Base-by-base conservation (phyloP, 192 early-diverging fungal genomes). In the Linnemannia elongata region DNA sequence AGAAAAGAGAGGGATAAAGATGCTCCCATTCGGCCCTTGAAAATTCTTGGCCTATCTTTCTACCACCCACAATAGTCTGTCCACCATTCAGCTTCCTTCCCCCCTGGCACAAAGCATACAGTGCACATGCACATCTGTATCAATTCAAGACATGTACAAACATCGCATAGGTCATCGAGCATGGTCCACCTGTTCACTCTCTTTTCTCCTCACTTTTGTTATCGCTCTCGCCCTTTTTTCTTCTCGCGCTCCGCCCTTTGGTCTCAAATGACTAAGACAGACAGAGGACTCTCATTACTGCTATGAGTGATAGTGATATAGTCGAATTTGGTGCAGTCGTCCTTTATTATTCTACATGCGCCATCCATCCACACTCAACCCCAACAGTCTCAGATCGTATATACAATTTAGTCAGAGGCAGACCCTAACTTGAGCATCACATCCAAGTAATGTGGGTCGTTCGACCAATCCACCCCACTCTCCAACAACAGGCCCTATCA, bases 401-500 rank as follows among this genome's bases (percentile, higher is more conserved):
- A 33, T 6, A 69, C 5, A 45, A 39, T 44, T 74, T 74, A 70
- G 30, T 79, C 24, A 30, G 79, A 39, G 9, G 75, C 17, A 33
- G 68, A 33, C 71, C 66, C 66, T 38, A 87, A 54, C 39, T 81
- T 87, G 20, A 89, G 69, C 81, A 89, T 88, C 6, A 88, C 80
- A 30, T 88, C 80, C 9, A 88, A 17, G 73, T 83, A 90, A 30
- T 88, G 84, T 10, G 83, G 77, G 68, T 88, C 82, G 41, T 84
- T 82, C n/a, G 79, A 76, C 89, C 89, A 91, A 69, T 89, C 81
- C 24, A 89, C 80, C 42, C 80, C 81, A 78, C 89, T 91, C 60
- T 89, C 90, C 69, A 91, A 54, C 20, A 91, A 79, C 10, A 91
- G 69, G 15, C 89, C 90, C 90, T 91, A 55, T 55, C 10, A 13